Evolutionary conservation across 129 eudicot species (phyloP).

Genomic region (carrot (Daucus carota)): DH1_v3.0 NC_030381.2:38924501-38925000

Average conservation of each 20-base stretch:
- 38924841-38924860: conserved; percentile 96
- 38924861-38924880: conserved; percentile 92
- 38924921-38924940: neutral
- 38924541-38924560: neutral
- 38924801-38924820: conserved; percentile 84
- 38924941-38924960: neutral
- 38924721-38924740: conserved; percentile 34
- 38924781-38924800: conserved; percentile 77
- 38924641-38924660: neutral
- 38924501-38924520: neutral
- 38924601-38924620: neutral
- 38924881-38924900: conserved; percentile 58
- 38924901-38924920: neutral
- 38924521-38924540: neutral
- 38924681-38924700: neutral
- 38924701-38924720: conserved; percentile 40
- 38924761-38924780: conserved; percentile 24
- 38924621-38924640: neutral
- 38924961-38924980: neutral
- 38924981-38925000: neutral
- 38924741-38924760: conserved; percentile 31
- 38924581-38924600: neutral
- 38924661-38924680: neutral
- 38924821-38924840: conserved; percentile 97
- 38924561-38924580: neutral